Evolutionary conservation across 306 rosid species (phyloP).

Genomic region (Cicer cuneatum): DNA sequence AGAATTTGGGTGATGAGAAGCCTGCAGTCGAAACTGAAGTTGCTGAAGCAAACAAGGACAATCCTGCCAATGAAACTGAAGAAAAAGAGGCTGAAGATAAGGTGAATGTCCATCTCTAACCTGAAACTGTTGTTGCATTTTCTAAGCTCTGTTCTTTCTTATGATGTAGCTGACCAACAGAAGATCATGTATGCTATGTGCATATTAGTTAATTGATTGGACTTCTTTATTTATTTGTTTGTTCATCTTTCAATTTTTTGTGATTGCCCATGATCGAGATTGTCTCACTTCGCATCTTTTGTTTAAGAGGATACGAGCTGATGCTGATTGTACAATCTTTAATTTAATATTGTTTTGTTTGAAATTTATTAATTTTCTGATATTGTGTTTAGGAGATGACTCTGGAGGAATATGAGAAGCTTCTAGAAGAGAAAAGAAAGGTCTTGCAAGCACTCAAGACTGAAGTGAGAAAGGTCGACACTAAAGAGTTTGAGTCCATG

Average conservation of each 20-base stretch:
- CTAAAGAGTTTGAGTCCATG: slow-evolving; percentile 77
- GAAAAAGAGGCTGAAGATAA: slow-evolving; percentile 90
- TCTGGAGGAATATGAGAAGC: slow-evolving; percentile 85
- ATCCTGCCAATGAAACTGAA: slow-evolving; percentile 62
- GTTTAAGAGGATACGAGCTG: too few species aligned
- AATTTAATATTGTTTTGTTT: neutral
- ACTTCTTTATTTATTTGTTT: too few species aligned
- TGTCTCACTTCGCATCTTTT: too few species aligned
- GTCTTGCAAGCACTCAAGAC: slow-evolving; percentile 66
- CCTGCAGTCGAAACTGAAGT: slow-evolving; percentile 60
- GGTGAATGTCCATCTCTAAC: slow-evolving; percentile 51
- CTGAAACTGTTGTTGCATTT: neutral
- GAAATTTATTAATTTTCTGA: neutral
- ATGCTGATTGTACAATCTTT: too few species aligned
- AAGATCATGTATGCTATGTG: neutral
- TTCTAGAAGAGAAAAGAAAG: slow-evolving; percentile 89
- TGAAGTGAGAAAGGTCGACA: slow-evolving; percentile 81
- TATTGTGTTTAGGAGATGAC: slow-evolving; percentile 81
- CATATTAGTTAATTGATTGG: too few species aligned
- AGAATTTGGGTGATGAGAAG: slow-evolving; percentile 72
- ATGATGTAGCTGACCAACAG: neutral
- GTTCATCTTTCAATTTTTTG: too few species aligned
- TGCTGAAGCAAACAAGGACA: slow-evolving; percentile 75
- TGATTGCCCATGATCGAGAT: too few species aligned
- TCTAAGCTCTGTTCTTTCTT: neutral